Base-by-base conservation (phyloP, 2,329 filamentous ascomycete genomes). In the Fusarium sp. region DNA sequence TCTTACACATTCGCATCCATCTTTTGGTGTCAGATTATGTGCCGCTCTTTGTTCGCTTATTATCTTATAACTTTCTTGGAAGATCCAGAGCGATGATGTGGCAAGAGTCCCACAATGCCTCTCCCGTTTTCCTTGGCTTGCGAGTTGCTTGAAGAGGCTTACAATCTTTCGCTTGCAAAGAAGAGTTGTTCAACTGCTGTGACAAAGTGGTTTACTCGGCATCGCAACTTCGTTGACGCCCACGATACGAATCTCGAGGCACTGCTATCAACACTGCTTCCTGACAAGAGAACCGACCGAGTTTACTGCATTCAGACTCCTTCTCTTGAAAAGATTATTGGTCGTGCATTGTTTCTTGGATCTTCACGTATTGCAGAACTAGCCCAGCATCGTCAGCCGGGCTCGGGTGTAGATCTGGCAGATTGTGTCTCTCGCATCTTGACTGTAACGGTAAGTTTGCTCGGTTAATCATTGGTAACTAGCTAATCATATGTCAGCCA, bases 241-340 rank as follows among this genome's bases (percentile, higher is more conserved):
- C 80, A 87, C 9, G 82, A 86, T 28, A 88, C 87, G 2, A 82
- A 90, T 72, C 82, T 85, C 2, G 81, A 87, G 2, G 91, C 92
- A 4, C 80, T 97, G 2, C 82, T 97, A 0, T 95, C 92, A 2
- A 90, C 91, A 4, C 79, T 98, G 1, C 86, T 97, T 0, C 93
- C 94, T 0, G 90, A 94, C 66, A 90, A 86, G 68, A 86, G 94
- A 54, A 90, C 89, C 4, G 94, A 97, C 75, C 87, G 93, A 28
- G 92, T 95, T 3, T 97, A 95, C 76, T 86, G 85, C 38, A 83
- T 97, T 2, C 88, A 92, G 74, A 82, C 87, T 7, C 76, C 81
- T 10, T 84, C 82, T 0, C 82, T 97, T 1, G 87, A 90, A 58
- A 88, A 85, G 52, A 86, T 93, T n/a, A 84, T 97, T 17, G 87